phyloP scores from a whole-genome alignment of 23 red algal genomes.

The Agarophyton chilense region DNA sequence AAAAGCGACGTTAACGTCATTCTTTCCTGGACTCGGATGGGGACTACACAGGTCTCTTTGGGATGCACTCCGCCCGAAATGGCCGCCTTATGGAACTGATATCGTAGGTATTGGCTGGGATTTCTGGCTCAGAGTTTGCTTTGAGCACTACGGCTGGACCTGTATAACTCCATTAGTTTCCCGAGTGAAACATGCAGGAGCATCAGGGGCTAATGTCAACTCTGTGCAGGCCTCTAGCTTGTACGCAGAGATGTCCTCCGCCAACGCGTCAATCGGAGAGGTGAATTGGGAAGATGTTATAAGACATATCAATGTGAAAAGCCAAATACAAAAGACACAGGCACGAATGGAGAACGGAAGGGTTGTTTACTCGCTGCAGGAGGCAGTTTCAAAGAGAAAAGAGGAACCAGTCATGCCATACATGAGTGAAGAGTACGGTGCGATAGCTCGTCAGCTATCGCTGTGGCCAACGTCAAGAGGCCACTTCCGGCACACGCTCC shows the following conservation, averaged over 20 bases:
- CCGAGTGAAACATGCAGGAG: conserved; percentile 52
- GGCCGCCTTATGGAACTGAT: conserved; percentile 24
- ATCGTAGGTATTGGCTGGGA: conserved; percentile 58
- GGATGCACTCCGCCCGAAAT: conserved; percentile 26
- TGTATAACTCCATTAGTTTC: conserved; percentile 47
- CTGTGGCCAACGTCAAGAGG: conserved; percentile 64
- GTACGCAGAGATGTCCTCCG: neutral
- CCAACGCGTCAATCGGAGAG: neutral
- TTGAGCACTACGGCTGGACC: conserved; percentile 32
- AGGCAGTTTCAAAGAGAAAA: neutral
- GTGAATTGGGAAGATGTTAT: conserved; percentile 29
- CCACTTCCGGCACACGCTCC: conserved; percentile 35
- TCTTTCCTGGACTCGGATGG: conserved; percentile 81
- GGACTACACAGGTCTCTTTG: conserved; percentile 31
- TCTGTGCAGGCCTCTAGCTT: neutral
- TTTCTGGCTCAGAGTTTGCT: conserved; percentile 28
- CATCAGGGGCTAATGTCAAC: conserved; percentile 18
- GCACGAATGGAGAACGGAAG: neutral
- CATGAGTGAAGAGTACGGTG: neutral
- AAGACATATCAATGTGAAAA: neutral
- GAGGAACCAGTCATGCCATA: conserved; percentile 29
- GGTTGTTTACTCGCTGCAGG: conserved; percentile 26
- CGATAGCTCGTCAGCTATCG: neutral
- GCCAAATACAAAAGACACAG: neutral
- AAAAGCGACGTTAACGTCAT: conserved; percentile 36